A percentile compares a stretch with the other conserved stretches of the same genome.
Conservation (phyloP, 164 flowering plant genomes). For the Aristolochia fimbriata region DNA sequence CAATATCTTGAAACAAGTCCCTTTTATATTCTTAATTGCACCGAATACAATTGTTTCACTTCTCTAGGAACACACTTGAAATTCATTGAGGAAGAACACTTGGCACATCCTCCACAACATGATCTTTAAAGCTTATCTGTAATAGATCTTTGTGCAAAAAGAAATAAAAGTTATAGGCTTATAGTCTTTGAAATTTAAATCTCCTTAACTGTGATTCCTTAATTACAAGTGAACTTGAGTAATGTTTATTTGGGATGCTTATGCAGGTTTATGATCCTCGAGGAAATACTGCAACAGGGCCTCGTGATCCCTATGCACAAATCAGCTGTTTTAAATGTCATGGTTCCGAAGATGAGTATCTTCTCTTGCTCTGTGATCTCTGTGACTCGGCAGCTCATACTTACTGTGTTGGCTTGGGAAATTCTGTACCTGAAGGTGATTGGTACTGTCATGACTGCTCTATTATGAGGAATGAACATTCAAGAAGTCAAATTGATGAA, state of each 20-base stretch:
- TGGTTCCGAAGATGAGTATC: constrained; percentile 33
- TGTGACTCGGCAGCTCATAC: constrained; percentile 76
- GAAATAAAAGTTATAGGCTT: too few relatives aligned
- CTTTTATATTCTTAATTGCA: too few relatives aligned
- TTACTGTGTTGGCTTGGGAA: constrained; percentile 71
- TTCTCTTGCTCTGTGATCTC: constrained; percentile 63
- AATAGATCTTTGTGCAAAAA: too few relatives aligned
- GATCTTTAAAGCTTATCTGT: too few relatives aligned
- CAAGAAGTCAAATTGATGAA: constrained; percentile 13
- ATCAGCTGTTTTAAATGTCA: constrained; percentile 41
- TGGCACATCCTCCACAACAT: too few relatives aligned
- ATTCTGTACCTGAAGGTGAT: constrained; percentile 70
- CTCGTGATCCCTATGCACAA: constrained; percentile 40
- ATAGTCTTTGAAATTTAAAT: too few relatives aligned
- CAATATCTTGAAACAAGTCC: too few relatives aligned
- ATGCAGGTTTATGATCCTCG: constrained; percentile 35
- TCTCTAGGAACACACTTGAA: too few relatives aligned
- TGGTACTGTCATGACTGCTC: constrained; percentile 74
- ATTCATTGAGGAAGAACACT: too few relatives aligned
- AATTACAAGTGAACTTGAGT: too few relatives aligned
- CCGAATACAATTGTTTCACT: too few relatives aligned
- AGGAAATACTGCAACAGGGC: constrained; percentile 33
- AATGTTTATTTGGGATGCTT: not conserved
- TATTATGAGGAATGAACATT: constrained; percentile 37
- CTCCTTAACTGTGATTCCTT: too few relatives aligned